Evolutionary conservation across 306 rosid genomes (phyloP).

Genomic region (Citrullus colocynthis): DNA sequence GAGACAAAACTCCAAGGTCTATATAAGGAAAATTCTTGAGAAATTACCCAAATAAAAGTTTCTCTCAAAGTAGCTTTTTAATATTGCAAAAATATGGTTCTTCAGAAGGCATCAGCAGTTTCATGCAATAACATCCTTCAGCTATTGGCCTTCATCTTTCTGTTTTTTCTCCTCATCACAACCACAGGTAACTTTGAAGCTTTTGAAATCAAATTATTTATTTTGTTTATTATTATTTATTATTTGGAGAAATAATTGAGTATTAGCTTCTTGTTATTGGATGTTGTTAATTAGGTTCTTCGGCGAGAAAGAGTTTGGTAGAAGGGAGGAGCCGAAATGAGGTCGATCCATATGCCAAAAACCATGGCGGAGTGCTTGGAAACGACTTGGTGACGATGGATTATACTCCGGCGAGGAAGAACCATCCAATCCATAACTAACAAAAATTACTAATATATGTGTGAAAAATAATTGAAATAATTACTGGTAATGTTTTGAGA

Average conservation of each 20-base stretch:
- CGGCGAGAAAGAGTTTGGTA: not conserved
- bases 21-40: not conserved
- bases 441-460: not conserved
- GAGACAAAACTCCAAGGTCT: not conserved
- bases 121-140: not conserved
- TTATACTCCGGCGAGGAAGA: conserved; percentile 1
- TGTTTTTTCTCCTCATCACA: not conserved
- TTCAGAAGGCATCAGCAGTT: not conserved
- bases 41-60: not conserved
- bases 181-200: not conserved
- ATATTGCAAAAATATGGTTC: not conserved
- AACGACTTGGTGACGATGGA: not conserved
- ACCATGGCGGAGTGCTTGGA: not conserved
- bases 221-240: no score
- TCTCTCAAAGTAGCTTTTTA: not conserved
- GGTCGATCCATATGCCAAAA: not conserved
- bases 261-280: not conserved
- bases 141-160: not conserved
- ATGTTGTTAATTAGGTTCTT: not conserved
- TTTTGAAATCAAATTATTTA: no score
- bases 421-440: conserved; percentile 5
- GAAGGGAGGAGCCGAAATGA: not conserved
- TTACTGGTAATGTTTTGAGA: not conserved
- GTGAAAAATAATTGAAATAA: not conserved
- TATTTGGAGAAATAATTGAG: not conserved